Evolutionary conservation across 2,329 filamentous ascomycete species (phyloP).

Genomic region (Fusarium virguliforme): DNA sequence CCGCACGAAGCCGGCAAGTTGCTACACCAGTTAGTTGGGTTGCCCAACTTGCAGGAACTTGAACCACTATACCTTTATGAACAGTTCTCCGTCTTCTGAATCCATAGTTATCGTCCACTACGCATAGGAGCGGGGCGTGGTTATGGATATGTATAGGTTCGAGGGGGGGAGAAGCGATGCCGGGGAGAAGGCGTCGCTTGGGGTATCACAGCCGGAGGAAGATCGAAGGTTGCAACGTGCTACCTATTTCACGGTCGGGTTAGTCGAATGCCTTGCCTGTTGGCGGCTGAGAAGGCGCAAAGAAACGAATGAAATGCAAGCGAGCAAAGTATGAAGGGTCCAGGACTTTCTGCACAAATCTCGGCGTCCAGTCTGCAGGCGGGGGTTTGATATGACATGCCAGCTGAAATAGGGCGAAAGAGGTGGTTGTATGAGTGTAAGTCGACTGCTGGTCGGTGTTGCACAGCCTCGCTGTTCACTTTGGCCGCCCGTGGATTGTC

Average conservation of each 20-base stretch:
- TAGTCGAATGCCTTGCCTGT: constrained; percentile 38
- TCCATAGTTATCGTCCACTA: constrained; percentile 75
- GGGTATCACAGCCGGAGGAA: constrained; percentile 39
- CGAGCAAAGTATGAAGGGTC: constrained; percentile 20
- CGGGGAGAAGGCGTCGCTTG: constrained; percentile 19
- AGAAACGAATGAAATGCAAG: constrained; percentile 23
- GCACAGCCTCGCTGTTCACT: constrained; percentile 41
- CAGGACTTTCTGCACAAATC: constrained; percentile 23
- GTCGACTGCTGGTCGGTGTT: constrained; percentile 32
- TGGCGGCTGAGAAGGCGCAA: constrained; percentile 31
- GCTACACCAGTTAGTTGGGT: constrained; percentile 70
- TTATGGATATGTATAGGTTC: constrained; percentile 17
- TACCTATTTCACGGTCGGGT: constrained; percentile 47
- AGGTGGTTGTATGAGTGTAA: constrained; percentile 26
- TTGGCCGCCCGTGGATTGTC: constrained; percentile 29
- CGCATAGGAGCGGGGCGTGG: constrained; percentile 46
- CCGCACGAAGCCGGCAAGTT: constrained; percentile 95
- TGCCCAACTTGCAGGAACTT: constrained; percentile 17
- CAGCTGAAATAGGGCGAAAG: constrained; percentile 15
- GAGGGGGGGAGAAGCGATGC: constrained; percentile 24
- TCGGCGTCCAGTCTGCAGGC: constrained; percentile 21
- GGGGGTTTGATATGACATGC: constrained; percentile 18
- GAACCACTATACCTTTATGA: constrained; percentile 79
- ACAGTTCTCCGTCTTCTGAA: constrained; percentile 91
- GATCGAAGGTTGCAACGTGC: constrained; percentile 33